A percentile compares a stretch with the other conserved stretches of the same genome.
These are phyloP conservation scores for Chlamydomonas incerta DNA, from an alignment of 139 green algal genomes.

Conservation along the genomic window DNA sequence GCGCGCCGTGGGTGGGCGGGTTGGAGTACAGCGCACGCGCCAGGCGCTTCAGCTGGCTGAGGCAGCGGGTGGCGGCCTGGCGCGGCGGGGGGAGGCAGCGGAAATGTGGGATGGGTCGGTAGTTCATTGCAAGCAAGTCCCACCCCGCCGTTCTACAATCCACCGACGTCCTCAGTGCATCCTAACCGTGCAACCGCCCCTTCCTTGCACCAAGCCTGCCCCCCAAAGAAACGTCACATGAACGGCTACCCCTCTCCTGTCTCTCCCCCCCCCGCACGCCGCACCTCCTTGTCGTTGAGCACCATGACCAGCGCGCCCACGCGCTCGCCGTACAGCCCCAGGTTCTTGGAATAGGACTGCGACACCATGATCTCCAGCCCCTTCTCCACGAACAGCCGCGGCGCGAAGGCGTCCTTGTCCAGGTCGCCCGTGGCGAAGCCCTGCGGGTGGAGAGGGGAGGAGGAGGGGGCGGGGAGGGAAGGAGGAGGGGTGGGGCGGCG, in stretches of 20 bases:
- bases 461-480: too few species aligned
- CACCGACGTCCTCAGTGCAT: too few species aligned
- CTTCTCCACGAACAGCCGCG: slow-evolving; percentile 88
- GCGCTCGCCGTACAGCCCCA: slow-evolving; percentile 97
- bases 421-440: slow-evolving; percentile 83
- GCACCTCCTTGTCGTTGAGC: slow-evolving; percentile 62
- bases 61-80: slow-evolving; percentile 72
- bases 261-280: not conserved
- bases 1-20: slow-evolving; percentile 91
- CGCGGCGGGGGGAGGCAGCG: not conserved
- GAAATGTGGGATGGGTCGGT: too few species aligned
- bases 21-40: slow-evolving; percentile 94
- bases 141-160: too few species aligned
- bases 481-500: too few species aligned
- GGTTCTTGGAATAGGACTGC: slow-evolving; percentile 97
- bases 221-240: too few species aligned
- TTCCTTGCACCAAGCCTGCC: not conserved
- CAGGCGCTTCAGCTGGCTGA: slow-evolving; percentile 96
- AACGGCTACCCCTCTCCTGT: too few species aligned
- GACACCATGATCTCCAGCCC: slow-evolving; percentile 92
- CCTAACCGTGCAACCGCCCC: too few species aligned
- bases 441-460: slow-evolving; percentile 10
- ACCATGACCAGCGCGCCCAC: slow-evolving; percentile 94
- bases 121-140: too few species aligned
- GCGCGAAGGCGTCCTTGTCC: slow-evolving; percentile 92